Base-by-base conservation (phyloP, 805 yeast species). In the Suhomyces vadensis region DNA sequence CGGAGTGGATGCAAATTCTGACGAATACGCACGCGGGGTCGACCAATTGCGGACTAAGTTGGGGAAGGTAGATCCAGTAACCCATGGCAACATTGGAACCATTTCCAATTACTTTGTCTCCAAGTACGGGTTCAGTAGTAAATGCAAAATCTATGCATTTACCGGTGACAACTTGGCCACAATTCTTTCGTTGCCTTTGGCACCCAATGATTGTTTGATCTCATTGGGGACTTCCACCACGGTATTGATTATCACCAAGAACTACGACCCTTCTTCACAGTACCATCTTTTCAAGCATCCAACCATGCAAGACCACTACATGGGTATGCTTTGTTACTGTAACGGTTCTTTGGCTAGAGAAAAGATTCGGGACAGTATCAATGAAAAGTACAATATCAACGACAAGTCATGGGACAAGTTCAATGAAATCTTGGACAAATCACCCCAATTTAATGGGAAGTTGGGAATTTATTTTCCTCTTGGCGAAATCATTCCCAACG, bases 271-370 rank as follows among this genome's bases (percentile, higher is more conserved):
- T 1, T 84, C 91, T 1, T 80, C 88, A 5, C 85, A 83, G 53
- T 90, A 89, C 60, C 97, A 90, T 58, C 64, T 89, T 51, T 90
- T 90, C 68, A 80, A 80, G 50, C 97, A 91, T 60, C 97, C 97
- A 6, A 85, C 95, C 0, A 77, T 86, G 49, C 77, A 79, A 0
- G 74, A 74, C 27, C 81, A 84, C 27, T 90, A 81, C 61, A 91
- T 90, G 97, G 96, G 95, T 17, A 90, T 90, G 97, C 79, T 91
- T 43, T 90, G 97, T 61, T 90, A 90, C 63, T 86, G 95, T 58
- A 90, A 90, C 61, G 97, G 97, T 0, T 78, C 96, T 0, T 67
- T 90, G 39, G 96, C 97, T 0, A 73, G 97, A 51, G 96, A 90
- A 56, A 73, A 75, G 45, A 73, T 89, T 8, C 73, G 94, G 39